These are phyloP conservation scores for Parachaetomium inaequale DNA, from an alignment of 495 filamentous ascomycete species.

Conservation along the genomic window DNA sequence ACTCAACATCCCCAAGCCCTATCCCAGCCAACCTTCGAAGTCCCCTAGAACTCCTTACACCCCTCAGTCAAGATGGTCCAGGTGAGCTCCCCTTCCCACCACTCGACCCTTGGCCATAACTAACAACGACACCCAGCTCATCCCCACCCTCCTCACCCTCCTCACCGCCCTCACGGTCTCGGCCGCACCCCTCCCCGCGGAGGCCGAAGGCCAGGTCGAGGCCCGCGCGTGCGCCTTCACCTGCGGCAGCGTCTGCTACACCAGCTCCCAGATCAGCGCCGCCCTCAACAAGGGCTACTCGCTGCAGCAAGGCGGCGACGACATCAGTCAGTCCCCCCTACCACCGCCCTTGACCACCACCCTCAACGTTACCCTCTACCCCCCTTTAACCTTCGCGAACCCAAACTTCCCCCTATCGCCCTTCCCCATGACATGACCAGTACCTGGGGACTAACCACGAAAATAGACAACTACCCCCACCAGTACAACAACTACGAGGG, in stretches of 20 bases:
- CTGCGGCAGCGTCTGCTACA: conserved; percentile 41
- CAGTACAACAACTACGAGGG: conserved; percentile 71
- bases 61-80: conserved; percentile 14
- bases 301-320: conserved; percentile 44
- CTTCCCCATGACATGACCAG: not conserved
- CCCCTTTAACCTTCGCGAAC: too few species aligned
- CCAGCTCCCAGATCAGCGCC: conserved; percentile 40
- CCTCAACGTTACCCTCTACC: too few species aligned
- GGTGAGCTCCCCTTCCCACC: conserved; percentile 3
- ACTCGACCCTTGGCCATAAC: not conserved
- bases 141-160: conserved; percentile 32
- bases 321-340: conserved; percentile 37
- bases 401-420: too few species aligned
- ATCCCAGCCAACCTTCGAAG: not conserved
- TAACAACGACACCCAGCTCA: conserved; percentile 20
- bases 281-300: conserved; percentile 51
- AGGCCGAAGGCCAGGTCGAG: conserved; percentile 16
- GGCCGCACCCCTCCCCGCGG: conserved; percentile 27
- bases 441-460: not conserved
- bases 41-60: too few species aligned
- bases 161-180: conserved; percentile 31
- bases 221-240: conserved; percentile 34
- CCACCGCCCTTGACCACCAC: not conserved
- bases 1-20: not conserved
- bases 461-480: conserved; percentile 60